Evolutionary conservation across 2,329 filamentous ascomycete genomes (phyloP), one percentile per base, ranked within the genome.

Genomic region (Rhinocladiella mackenziei): DNA sequence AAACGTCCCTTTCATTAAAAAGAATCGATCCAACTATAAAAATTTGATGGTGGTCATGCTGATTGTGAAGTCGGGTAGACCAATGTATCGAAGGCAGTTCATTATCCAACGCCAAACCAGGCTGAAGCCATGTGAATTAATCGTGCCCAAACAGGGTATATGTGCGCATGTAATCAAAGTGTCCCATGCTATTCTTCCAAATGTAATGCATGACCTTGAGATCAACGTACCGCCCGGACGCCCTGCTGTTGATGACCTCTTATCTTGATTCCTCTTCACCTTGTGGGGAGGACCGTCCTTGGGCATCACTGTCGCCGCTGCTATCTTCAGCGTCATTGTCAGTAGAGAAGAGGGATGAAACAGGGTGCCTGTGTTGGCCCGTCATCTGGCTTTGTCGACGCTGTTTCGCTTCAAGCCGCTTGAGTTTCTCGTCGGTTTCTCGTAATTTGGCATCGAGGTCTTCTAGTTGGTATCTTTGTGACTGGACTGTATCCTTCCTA

Each of bases 351-450:
- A 38, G 10, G 25, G 39, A 41, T 9, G 43, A 39, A 8, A 43
- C 41, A 9, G 47, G 41, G 20, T 45, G 35, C 28, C 38, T 39
- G 13, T 40, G 39, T 30, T 14, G 29, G 38, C 23, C 23, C 8
- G 32, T 19, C 28, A 37, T 43, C 39, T 48, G 36, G 38, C 44
- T 48, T 23, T 50, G 51, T 11, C 42, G 41, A 20, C 23, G 37
- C 40, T 51, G 51, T 23, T 51, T 56, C 15, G 53, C 39, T 35
- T 56, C 44, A 20, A 56, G 42, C 36, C 36, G 37, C 70, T 72
- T 78, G 40, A 97, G 76, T 32, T 84, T 83, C 56, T 84, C 77
- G 68, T 96, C 89, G 67, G 92, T 88, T 60, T 89, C 88, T 57
- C 81, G 83, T 58, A 97, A 80, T 57, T 82, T 83, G 39, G 81